These are phyloP conservation scores for Sugiyamaella americana DNA, from an alignment of 805 yeast species.

Conservation along the genomic window DNA sequence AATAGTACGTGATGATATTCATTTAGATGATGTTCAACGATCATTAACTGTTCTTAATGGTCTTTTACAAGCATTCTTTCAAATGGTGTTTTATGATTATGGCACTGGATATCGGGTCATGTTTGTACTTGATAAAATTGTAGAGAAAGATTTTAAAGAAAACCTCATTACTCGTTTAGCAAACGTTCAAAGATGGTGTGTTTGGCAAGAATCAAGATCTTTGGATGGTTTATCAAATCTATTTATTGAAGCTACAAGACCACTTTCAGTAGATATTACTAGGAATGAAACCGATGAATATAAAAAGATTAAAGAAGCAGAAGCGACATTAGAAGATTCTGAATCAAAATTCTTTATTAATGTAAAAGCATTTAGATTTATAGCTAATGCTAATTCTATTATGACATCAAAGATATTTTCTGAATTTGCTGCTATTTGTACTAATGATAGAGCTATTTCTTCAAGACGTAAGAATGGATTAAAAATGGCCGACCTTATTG, in stretches of 20 bases:
- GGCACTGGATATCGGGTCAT: conserved; percentile 25
- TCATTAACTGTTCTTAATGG: conserved; percentile 12
- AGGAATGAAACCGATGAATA: conserved; percentile 15
- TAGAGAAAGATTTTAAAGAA: conserved; percentile 5
- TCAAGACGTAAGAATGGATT: conserved; percentile 25
- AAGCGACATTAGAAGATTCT: conserved; percentile 14
- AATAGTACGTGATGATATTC: conserved; percentile 4
- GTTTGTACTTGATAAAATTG: conserved; percentile 16
- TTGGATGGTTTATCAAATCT: conserved; percentile 10
- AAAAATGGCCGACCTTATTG: conserved; percentile 24
- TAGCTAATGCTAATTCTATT: conserved; percentile 10
- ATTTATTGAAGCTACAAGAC: conserved; percentile 20
- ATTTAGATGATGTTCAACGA: conserved; percentile 11
- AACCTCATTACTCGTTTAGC: conserved; percentile 22
- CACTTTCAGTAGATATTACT: conserved; percentile 12
- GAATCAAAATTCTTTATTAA: conserved; percentile 8
- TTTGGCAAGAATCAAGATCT: conserved; percentile 25
- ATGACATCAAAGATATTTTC: conserved; percentile 15
- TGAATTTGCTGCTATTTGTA: conserved; percentile 18
- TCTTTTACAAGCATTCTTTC: conserved; percentile 18
- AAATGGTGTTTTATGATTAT: conserved; percentile 20
- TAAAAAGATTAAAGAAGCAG: conserved; percentile 19
- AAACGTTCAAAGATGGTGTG: conserved; percentile 24
- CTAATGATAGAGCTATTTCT: conserved; percentile 17
- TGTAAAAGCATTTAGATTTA: conserved; percentile 18